phyloP scores from a whole-genome alignment of 169 alveolate species.

The Babesia divergens region DNA sequence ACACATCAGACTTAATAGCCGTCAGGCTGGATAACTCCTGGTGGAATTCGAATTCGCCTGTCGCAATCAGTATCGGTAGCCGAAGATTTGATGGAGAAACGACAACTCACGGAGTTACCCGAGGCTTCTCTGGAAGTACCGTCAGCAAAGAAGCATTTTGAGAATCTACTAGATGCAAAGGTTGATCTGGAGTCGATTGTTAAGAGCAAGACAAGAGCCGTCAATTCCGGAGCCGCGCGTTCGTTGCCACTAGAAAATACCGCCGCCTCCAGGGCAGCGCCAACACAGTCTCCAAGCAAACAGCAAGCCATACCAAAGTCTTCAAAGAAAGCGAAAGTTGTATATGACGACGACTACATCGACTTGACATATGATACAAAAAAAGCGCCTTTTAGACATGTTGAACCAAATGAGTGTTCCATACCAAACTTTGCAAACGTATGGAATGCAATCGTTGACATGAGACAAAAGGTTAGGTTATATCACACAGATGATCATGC shows the following conservation, averaged over 20 bases:
- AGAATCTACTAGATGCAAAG: constrained; percentile 13
- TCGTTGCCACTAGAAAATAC: neutral
- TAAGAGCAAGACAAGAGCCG: neutral
- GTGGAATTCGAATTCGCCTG: neutral
- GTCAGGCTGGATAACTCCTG: constrained; percentile 25
- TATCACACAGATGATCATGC: neutral
- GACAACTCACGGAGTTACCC: neutral
- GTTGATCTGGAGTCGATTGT: constrained; percentile 10
- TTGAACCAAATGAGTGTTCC: constrained; percentile 25
- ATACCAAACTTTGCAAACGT: constrained; percentile 61
- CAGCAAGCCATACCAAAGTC: neutral
- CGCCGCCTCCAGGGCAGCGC: neutral
- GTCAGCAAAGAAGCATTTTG: constrained; percentile 26
- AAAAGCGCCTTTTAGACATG: constrained; percentile 31
- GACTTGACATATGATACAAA: constrained; percentile 31
- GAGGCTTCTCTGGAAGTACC: neutral
- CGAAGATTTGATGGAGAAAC: constrained; percentile 10
- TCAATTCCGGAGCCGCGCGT: neutral
- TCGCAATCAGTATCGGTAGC: neutral
- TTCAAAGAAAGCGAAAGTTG: constrained; percentile 5
- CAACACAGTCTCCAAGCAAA: neutral
- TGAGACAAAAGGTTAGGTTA: constrained; percentile 44
- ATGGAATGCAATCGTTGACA: constrained; percentile 65
- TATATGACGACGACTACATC: constrained; percentile 4
- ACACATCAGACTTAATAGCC: neutral